Evolutionary conservation across 129 eudicot species (phyloP), one percentile per base, ranked within the genome.

Genomic region (Flaveria brownii): DNA sequence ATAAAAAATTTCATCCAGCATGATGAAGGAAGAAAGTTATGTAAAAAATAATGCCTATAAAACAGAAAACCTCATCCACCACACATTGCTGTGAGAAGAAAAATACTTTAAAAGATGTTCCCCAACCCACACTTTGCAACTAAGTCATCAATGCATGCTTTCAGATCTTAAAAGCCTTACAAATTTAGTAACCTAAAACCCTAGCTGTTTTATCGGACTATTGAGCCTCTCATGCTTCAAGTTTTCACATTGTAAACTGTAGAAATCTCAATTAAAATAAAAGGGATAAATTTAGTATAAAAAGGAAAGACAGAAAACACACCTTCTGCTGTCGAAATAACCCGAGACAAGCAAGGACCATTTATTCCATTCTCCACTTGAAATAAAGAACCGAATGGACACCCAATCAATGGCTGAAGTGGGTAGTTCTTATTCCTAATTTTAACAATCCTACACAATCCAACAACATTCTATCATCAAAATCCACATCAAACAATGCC

Each of bases 341-440:
- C 65, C 12, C 88, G 91, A 23, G 93, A 82, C 68, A 94, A 88
- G 81, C 78, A 84, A 2, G 92, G 86, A 59, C 97, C 97, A 36
- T 81, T 82, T 46, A 60, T 71, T 30, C 90, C 97, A 82, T 50
- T 84, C 73, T 91, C 96, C 1, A 91, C 90, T 74, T 91, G 87
- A 84, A 91, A 94, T 33, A 87, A 25, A n/a, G 96, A 87, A 6
- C 98, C 98, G 71, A 94, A 94, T 2, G 90, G 89, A 69, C 90
- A 91, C 25, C 97, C 96, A 79, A 91, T 94, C 81, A 94, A 82
- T 25, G 98, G 97, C 88, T 82, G 87, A 63, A 94, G 90, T 6
- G 91, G 85, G 26, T 82, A 84, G 45, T 77, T 77, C 77, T 85
- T 87, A 78, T 84, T 84, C 81, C 97, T 93, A 77, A 88, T 84